Base-by-base conservation (phyloP, 2,329 filamentous ascomycete species). In the Metarhizium guizhouense region DNA sequence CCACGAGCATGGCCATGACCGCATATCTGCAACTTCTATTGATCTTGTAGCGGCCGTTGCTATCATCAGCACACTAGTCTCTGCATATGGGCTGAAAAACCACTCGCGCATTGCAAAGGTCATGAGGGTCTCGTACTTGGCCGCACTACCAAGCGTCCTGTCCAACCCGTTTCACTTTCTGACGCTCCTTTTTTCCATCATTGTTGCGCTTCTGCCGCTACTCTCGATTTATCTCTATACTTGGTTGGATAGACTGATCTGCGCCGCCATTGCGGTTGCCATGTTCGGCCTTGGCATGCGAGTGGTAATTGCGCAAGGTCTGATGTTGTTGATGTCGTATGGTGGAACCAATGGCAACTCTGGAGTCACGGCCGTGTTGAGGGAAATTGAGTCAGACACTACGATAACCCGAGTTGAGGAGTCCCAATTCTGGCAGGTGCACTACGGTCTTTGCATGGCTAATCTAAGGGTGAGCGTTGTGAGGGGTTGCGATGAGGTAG, bases 391-490 rank as follows among this genome's bases (percentile, higher is more conserved):
- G 68, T 80, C 84, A 1, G 91, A 96, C 64, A 84, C 88, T 2
- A 80, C 81, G 55, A 84, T 97, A 30, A 81, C 81, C 48, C 80
- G 81, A 1, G 84, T 99, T 50, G 90, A 96, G 56, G 92, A 96
- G 65, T 93, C 92, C 2, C 86, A 91, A 67, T 96, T 99, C 71
- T 99, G 94, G 94, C 94, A 99, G 74, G 94, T 96, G 14, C 94
- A 99, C 72, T 96, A 97, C 68, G 92, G 93, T 2, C 77, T 97
- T 45, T 95, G 91, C 67, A 95, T 97, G 87, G 94, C 94, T 8
- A 96, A 95, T 67, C 70, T 99, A 61, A 95, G 90, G 70, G 72
- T 99, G 20, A 81, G 85, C 57, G 82, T 96, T 30, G 69, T 74
- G 4, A 76, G 73, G 59, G 86, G 85, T 4, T 76, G 72, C 49